These are phyloP conservation scores for Tephrocybe rancida DNA, from an alignment of 768 basidiomycete genomes.

Conservation along the genomic window DNA sequence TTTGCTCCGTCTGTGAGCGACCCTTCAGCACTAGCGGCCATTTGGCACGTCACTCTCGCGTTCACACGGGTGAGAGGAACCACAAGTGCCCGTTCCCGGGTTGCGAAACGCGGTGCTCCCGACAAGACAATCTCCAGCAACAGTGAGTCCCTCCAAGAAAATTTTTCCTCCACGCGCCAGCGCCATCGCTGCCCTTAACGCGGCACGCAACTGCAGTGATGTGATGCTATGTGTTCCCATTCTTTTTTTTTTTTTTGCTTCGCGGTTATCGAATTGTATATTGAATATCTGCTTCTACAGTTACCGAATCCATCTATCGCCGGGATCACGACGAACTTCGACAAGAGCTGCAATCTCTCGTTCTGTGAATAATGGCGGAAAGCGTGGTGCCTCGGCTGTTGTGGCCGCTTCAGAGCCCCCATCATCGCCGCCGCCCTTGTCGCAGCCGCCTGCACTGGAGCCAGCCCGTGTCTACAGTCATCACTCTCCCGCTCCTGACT, in stretches of 20 bases:
- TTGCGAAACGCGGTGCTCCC: constrained; percentile 87
- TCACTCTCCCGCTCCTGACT: constrained; percentile 50
- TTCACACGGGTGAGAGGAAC: constrained; percentile 91
- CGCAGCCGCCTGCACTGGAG: constrained; percentile 48
- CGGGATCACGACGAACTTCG: constrained; percentile 72
- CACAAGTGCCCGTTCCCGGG: constrained; percentile 96
- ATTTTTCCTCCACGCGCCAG: neutral
- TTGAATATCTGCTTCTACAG: constrained; percentile 33
- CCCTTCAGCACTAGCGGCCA: constrained; percentile 90
- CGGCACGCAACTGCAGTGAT: too few relatives aligned
- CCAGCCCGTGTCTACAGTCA: constrained; percentile 39
- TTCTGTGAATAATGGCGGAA: constrained; percentile 26
- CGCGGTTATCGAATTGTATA: neutral
- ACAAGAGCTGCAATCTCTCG: constrained; percentile 61
- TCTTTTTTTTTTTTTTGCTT: neutral
- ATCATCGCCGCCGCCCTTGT: constrained; percentile 31
- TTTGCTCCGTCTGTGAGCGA: constrained; percentile 74
- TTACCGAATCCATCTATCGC: constrained; percentile 81
- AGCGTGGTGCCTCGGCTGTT: constrained; percentile 31
- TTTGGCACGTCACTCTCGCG: constrained; percentile 83
- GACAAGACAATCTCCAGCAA: constrained; percentile 84
- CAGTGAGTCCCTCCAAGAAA: constrained; percentile 40
- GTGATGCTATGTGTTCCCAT: neutral
- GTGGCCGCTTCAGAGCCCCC: constrained; percentile 26
- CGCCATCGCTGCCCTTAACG: neutral